phyloP scores from a whole-genome alignment of 768 basidiomycete genomes.

The Asterophora parasitica region DNA sequence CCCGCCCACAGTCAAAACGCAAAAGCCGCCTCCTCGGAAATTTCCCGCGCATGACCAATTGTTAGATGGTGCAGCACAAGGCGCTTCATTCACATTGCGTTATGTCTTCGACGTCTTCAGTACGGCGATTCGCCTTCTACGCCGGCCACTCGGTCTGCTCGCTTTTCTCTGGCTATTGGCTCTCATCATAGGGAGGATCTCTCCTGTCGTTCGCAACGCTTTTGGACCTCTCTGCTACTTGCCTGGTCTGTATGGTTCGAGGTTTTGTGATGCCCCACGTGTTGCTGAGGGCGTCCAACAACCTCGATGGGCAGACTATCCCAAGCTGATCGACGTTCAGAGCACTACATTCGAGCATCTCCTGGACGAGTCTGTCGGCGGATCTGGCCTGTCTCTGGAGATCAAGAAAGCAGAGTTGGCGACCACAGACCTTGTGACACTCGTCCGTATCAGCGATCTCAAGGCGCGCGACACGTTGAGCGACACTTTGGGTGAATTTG shows the following conservation, averaged over 20 bases:
- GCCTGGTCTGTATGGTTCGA: conserved; percentile 49
- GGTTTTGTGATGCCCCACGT: conserved; percentile 35
- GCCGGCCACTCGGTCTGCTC: conserved; percentile 50
- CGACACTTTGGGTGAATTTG: conserved; percentile 47
- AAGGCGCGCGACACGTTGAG: conserved; percentile 55
- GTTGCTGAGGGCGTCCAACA: conserved; percentile 6
- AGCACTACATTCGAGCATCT: conserved; percentile 59
- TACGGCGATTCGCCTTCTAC: conserved; percentile 44
- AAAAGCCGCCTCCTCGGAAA: conserved; percentile 8
- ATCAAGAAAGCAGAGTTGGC: conserved; percentile 79
- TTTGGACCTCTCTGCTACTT: conserved; percentile 58
- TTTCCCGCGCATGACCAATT: conserved; percentile 23
- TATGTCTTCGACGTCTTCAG: conserved; percentile 48
- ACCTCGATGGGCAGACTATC: conserved; percentile 56
- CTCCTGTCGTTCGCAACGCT: conserved; percentile 37
- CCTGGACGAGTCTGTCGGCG: conserved; percentile 52
- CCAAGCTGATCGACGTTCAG: conserved; percentile 54
- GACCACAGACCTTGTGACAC: conserved; percentile 57
- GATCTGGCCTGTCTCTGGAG: conserved; percentile 56
- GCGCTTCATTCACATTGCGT: conserved; percentile 20
- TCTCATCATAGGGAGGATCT: conserved; percentile 36
- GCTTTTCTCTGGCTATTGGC: conserved; percentile 49
- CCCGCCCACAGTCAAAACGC: conserved; percentile 9
- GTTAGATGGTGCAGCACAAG: conserved; percentile 26
- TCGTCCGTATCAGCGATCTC: conserved; percentile 61